Evolutionary conservation across 495 filamentous ascomycete genomes (phyloP).

Genomic region (Penicillium robsamsonii): DNA sequence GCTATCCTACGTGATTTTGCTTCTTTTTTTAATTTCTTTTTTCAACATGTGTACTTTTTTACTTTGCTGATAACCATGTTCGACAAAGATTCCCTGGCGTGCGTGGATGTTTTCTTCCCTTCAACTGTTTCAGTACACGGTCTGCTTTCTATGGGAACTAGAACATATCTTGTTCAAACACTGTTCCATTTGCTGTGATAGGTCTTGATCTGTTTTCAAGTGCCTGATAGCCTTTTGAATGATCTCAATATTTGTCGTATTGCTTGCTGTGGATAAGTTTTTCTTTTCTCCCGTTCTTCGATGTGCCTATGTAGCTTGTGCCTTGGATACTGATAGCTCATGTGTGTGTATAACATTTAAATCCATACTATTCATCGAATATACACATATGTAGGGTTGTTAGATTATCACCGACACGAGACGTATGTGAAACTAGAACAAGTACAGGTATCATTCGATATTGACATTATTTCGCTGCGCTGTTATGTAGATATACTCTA

Average conservation of each 20-base stretch:
- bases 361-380: slow-evolving; percentile 1
- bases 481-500: not conserved
- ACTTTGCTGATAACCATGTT: slow-evolving; percentile 27
- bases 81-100: slow-evolving; percentile 31
- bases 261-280: not conserved
- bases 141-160: not conserved
- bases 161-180: not conserved
- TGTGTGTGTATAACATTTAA: slow-evolving; percentile 16
- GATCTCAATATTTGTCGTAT: not conserved
- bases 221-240: not conserved
- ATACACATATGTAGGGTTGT: not conserved
- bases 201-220: not conserved
- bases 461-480: slow-evolving; percentile 2
- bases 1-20: slow-evolving; percentile 33
- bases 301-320: not conserved
- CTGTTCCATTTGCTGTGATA: not conserved
- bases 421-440: not conserved
- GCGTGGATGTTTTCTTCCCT: slow-evolving; percentile 20
- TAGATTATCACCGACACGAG: not conserved
- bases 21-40: slow-evolving; percentile 19
- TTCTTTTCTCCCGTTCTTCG: not conserved
- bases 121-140: slow-evolving; percentile 15
- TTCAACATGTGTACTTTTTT: slow-evolving; percentile 34
- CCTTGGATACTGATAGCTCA: not conserved
- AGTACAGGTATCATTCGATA: slow-evolving; percentile 6